phyloP scores from a whole-genome alignment of 2,329 filamentous ascomycete species.

The Exophiala sideris region DNA sequence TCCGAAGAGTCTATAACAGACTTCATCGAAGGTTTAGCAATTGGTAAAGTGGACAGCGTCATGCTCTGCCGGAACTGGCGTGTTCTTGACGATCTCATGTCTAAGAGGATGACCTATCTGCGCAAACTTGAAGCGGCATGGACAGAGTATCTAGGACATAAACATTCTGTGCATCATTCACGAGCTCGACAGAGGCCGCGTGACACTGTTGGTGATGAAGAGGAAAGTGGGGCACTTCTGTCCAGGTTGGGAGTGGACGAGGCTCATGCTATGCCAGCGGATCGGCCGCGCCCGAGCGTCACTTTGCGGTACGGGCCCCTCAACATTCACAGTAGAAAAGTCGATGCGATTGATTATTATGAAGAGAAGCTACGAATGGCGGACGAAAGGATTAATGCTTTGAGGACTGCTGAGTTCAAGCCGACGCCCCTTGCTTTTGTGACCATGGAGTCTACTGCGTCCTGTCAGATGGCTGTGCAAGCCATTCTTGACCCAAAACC shows the following conservation, averaged over 20 bases:
- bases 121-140: constrained; percentile 78
- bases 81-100: constrained; percentile 71
- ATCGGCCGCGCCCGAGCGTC: constrained; percentile 59
- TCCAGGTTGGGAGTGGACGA: constrained; percentile 38
- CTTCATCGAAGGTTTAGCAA: constrained; percentile 80
- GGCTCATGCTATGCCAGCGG: constrained; percentile 45
- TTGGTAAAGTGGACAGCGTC: constrained; percentile 86
- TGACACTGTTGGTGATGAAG: constrained; percentile 47
- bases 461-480: constrained; percentile 92
- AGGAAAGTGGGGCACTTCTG: constrained; percentile 60
- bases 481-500: constrained; percentile 89
- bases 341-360: constrained; percentile 93
- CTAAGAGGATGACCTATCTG: constrained; percentile 62
- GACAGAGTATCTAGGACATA: constrained; percentile 66
- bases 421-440: constrained; percentile 87
- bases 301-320: constrained; percentile 77
- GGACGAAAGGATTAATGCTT: constrained; percentile 68
- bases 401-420: constrained; percentile 71
- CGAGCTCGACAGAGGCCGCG: constrained; percentile 36
- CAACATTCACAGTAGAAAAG: constrained; percentile 64
- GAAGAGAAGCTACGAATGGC: constrained; percentile 76
- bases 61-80: constrained; percentile 85
- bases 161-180: constrained; percentile 49
- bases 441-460: constrained; percentile 93
- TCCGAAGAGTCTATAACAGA: constrained; percentile 80